Conservation (phyloP, 73 alveolate species). For the Blepharisma stoltei region DNA sequence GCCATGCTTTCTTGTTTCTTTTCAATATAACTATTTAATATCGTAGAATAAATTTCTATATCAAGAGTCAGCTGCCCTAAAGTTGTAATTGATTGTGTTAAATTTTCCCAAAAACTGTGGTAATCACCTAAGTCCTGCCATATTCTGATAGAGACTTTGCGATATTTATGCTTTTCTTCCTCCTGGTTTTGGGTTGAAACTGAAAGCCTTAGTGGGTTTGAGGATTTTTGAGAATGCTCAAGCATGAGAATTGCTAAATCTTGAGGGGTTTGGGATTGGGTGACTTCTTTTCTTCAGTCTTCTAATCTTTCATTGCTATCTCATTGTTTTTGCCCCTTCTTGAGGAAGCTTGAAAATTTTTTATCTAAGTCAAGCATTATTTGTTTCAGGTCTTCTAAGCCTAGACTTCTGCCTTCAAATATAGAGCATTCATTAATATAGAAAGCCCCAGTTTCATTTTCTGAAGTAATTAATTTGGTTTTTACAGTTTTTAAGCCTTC, state of each 20-base stretch:
- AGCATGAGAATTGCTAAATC: background rate
- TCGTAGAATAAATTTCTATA: background rate
- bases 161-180: background rate
- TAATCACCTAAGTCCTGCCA: constrained; percentile 10
- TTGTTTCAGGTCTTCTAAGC: background rate
- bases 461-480: background rate
- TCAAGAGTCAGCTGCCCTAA: background rate
- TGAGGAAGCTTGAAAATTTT: background rate
- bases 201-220: background rate
- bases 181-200: background rate
- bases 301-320: background rate
- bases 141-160: background rate
- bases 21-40: background rate
- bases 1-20: background rate
- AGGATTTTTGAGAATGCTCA: constrained; percentile 2
- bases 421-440: background rate
- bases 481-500: background rate
- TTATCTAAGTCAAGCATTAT: background rate
- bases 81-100: background rate
- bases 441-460: background rate
- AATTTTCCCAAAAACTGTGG: background rate
- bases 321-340: background rate
- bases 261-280: background rate
- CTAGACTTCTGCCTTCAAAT: background rate
- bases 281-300: background rate